Evolutionary conservation across 768 basidiomycete genomes (phyloP).

Genomic region (Auriculariales sp.): DNA sequence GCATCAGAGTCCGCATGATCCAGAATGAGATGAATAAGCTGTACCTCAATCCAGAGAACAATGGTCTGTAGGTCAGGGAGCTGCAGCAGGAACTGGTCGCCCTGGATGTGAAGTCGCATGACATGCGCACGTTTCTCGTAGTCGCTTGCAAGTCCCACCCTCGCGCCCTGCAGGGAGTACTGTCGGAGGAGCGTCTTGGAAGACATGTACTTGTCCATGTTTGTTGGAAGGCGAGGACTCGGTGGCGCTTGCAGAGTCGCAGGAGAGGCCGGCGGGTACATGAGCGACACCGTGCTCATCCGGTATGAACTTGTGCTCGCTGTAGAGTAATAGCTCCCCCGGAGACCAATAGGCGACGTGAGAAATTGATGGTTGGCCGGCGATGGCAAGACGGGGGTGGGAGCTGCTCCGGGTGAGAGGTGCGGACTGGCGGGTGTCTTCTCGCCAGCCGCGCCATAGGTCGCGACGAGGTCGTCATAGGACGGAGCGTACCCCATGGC

Average conservation of each 20-base stretch:
- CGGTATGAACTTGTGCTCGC: no score
- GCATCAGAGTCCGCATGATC: background rate
- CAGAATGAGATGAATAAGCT: background rate
- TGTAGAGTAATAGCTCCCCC: no score
- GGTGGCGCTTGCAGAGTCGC: background rate
- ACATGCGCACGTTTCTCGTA: conserved; percentile 91
- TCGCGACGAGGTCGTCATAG: background rate
- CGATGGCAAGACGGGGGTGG: background rate
- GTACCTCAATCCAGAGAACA: conserved; percentile 25
- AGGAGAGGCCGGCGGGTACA: background rate
- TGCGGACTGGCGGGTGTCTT: background rate
- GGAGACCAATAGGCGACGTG: no score
- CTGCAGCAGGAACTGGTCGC: conserved; percentile 93
- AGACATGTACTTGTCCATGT: background rate
- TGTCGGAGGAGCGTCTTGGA: conserved; percentile 36
- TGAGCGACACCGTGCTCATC: no score
- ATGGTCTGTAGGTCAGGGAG: conserved; percentile 71
- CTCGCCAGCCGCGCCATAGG: background rate
- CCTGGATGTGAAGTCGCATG: conserved; percentile 80
- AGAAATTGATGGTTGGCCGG: no score
- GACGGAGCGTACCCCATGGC: background rate
- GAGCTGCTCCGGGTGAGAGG: background rate
- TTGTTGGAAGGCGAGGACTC: background rate
- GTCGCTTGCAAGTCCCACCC: conserved; percentile 89
- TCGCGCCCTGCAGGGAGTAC: conserved; percentile 84